Evolutionary conservation across 1,284 basidiomycete species (phyloP).

Genomic region (Spongispora temasekensis): DNA sequence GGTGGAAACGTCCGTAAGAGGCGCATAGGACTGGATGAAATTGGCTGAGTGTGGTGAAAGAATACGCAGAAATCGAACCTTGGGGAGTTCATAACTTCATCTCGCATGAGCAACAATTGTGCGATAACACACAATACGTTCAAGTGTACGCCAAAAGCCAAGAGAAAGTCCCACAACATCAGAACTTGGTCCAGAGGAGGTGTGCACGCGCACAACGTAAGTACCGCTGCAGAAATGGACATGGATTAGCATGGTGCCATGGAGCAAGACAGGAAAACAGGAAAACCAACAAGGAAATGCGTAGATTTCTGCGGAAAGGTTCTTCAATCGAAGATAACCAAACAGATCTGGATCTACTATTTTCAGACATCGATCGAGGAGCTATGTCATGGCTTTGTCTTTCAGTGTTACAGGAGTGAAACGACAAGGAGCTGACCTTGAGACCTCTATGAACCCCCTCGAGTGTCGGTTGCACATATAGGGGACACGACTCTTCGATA

Average conservation of each 20-base stretch:
- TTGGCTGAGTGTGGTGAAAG: slow-evolving; percentile 10
- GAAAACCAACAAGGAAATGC: slow-evolving; percentile 86
- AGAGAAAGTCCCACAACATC: slow-evolving; percentile 94
- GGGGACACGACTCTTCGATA: slow-evolving; percentile 89
- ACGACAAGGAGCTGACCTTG: slow-evolving; percentile 57
- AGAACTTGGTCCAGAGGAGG: slow-evolving; percentile 94
- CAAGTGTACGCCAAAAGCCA: slow-evolving; percentile 94
- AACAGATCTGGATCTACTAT: slow-evolving; percentile 89
- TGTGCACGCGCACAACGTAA: slow-evolving; percentile 96
- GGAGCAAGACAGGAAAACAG: neutral
- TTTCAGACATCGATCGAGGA: slow-evolving; percentile 89
- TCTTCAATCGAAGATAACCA: slow-evolving; percentile 81
- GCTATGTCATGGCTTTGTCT: slow-evolving; percentile 44
- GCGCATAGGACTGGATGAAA: slow-evolving; percentile 80
- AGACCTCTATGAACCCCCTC: slow-evolving; percentile 94
- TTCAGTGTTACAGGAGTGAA: neutral
- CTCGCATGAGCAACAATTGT: slow-evolving; percentile 86
- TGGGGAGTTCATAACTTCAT: slow-evolving; percentile 82
- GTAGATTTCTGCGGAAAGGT: slow-evolving; percentile 97
- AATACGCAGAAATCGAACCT: slow-evolving; percentile 54
- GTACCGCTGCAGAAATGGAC: slow-evolving; percentile 62
- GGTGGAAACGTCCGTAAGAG: slow-evolving; percentile 94
- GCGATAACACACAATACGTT: slow-evolving; percentile 97
- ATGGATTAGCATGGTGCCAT: slow-evolving; percentile 2
- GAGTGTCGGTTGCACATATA: slow-evolving; percentile 94